phyloP scores from a whole-genome alignment of 805 yeast species.

The Lachancea nothofagi region DNA sequence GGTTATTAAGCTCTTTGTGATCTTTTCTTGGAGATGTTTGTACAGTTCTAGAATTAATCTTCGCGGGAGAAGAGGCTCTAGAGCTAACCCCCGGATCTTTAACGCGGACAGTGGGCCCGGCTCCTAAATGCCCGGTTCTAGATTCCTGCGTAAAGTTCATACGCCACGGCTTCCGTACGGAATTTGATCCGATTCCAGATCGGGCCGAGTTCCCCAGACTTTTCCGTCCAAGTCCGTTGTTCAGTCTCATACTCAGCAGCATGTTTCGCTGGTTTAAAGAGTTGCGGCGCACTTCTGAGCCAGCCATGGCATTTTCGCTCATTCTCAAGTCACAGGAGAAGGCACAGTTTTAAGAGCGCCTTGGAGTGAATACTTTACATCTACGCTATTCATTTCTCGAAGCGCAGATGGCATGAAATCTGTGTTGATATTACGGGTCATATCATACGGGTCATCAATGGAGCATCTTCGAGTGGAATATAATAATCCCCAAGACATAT shows the following conservation, averaged over 20 bases:
- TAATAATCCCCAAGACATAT: too few relatives aligned
- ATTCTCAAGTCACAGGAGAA: not conserved
- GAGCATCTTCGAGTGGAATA: too few relatives aligned
- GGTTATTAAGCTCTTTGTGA: not conserved
- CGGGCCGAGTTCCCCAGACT: constrained; percentile 4
- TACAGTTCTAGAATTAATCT: not conserved
- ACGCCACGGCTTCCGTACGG: constrained; percentile 6
- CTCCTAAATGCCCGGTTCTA: not conserved
- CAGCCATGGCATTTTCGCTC: constrained; percentile 8
- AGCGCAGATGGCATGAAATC: too few relatives aligned
- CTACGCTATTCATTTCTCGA: too few relatives aligned
- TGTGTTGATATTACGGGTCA: too few relatives aligned
- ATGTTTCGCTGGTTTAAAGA: constrained; percentile 24
- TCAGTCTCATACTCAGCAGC: constrained; percentile 22
- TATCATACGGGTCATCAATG: too few relatives aligned
- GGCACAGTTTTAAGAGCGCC: not conserved
- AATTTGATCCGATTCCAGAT: not conserved
- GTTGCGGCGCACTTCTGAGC: constrained; percentile 16
- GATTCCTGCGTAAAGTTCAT: constrained; percentile 4
- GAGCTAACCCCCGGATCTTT: not conserved
- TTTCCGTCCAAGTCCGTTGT: constrained; percentile 12
- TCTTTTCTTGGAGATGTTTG: constrained; percentile 1
- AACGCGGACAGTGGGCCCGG: not conserved
- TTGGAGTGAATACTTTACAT: not conserved
- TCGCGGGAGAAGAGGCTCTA: constrained; percentile 3